Base-by-base conservation (phyloP, 139 green algal genomes). In the Chara braunii region DNA sequence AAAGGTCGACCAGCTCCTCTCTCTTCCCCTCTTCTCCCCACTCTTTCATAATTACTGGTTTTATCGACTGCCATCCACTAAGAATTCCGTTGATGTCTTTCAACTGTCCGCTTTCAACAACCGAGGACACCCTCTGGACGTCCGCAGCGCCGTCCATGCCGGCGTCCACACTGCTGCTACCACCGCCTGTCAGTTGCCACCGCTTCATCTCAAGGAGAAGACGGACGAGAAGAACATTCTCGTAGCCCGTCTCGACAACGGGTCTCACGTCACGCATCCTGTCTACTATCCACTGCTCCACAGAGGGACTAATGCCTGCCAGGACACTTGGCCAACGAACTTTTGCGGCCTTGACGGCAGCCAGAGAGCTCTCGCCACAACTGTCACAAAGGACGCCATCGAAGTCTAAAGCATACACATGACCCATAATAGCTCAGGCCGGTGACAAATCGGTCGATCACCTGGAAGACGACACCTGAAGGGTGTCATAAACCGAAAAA, bases 221-320 rank as follows among this genome's bases (percentile, higher is more conserved):
- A 1, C 70, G 70, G 51, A 95, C 86, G 64, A 96, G 88, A 5
- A 97, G 79, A 11, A 97, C 77, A 75, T 98, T 98, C 68, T 99
- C 93, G 73, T 94, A 99, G 56, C 92, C 93, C 2, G 93, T 98
- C 73, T 99, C 93, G 3, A 99, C 89, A 2, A 99, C 91, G 4
- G 93, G 93, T 32, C 93, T 78, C 23, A 77, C 68, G 45, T 30
- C 34, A 4, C 68, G 65, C 68, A 97, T 95, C 29, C 88, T 66
- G 32, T 87, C 81, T 22, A 95, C 44, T 23, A 97, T 74, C 18
- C 78, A 55, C 0, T 83, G 68, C 60, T 91, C 88, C 4, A 76
- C 34, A 3, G 64, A 78, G 33, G 83, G 28, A 0, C 83, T 84
- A 9, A 70, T 74, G 5, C 73, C 81, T 1, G 28, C 42, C 60